Base-by-base conservation (phyloP, 1,139 yeast species). In the Taphrina communis region DNA sequence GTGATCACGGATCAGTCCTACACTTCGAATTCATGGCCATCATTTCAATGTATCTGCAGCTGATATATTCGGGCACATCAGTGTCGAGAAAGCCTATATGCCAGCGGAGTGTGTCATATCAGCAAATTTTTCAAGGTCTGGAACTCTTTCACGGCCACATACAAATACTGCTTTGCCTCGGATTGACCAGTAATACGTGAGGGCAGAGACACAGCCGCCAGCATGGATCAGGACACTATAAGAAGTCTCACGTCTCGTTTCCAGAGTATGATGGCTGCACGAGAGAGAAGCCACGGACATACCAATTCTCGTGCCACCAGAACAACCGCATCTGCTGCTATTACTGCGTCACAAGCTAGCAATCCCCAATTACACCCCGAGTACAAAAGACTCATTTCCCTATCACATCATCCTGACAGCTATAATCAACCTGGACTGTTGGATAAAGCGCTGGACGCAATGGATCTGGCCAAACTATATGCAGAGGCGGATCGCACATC, bases 401-500 rank as follows among this genome's bases (percentile, higher is more conserved):
- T 62, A 14, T 53, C 66, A 6, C 48, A 39, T 12, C 58, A 52
- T 21, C 31, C 42, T 8, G 50, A 38, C 6, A 21, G 51, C 17
- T 82, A 81, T 70, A 82, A 81, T 59, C 75, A 77, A 53, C 72
- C 74, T 5, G 77, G 71, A 0, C 72, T 77, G 39, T 73, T 79
- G n/a, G 83, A 80, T 66, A 66, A 69, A 42, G 82, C 85, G 0
- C 72, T 84, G 31, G 82, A 78, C 35, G 73, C 75, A 0, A 72
- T 84, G 41, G 79, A 83, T 3, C 72, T 81, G 8, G 81, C 75
- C 35, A 71, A 74, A 36, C 70, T 83, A 5, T 79, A 77, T 61
- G 73, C 75, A 0, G 77, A 76, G 8, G 84, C 85, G 0, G 84
- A 81, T 58, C 73, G 72, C 12, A 75, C 80, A 60, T 76, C 76